Conservation (phyloP, 2,329 filamentous ascomycete genomes). For the Talaromyces sp. region DNA sequence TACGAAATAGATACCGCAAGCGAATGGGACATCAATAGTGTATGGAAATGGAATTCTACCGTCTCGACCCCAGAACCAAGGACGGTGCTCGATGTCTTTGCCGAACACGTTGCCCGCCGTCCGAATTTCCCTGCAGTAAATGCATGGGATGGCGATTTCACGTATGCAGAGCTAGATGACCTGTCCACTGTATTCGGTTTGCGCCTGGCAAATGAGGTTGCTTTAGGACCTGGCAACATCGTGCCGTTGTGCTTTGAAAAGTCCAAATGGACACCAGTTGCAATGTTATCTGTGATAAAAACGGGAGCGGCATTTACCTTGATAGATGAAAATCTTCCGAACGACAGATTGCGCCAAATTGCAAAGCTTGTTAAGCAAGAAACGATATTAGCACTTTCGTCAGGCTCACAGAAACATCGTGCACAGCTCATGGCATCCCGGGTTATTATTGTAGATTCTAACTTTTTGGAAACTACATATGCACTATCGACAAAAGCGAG, state of each 20-base stretch:
- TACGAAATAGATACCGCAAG: background rate
- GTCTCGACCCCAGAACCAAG: background rate
- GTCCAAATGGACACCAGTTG: constrained; percentile 13
- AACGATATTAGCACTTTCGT: background rate
- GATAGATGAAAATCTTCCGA: constrained; percentile 12
- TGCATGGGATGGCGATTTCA: constrained; percentile 28
- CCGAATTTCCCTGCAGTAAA: constrained; percentile 23
- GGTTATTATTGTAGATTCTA: background rate
- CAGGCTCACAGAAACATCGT: background rate
- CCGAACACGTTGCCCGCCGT: background rate
- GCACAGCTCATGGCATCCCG: background rate
- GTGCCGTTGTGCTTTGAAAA: constrained; percentile 21
- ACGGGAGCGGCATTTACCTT: constrained; percentile 11
- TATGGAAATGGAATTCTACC: background rate
- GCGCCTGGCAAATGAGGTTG: constrained; percentile 12
- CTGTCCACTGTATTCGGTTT: constrained; percentile 26
- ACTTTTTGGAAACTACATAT: constrained; percentile 22
- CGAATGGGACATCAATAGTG: background rate
- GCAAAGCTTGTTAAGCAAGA: no score
- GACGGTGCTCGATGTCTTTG: background rate
- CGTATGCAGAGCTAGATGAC: constrained; percentile 27
- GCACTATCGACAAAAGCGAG: no score
- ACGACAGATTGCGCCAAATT: no score
- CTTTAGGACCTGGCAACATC: constrained; percentile 4
- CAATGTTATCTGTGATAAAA: constrained; percentile 12